phyloP scores from a whole-genome alignment of 345 rosid species.

The Sisymbrium altissimum region DNA sequence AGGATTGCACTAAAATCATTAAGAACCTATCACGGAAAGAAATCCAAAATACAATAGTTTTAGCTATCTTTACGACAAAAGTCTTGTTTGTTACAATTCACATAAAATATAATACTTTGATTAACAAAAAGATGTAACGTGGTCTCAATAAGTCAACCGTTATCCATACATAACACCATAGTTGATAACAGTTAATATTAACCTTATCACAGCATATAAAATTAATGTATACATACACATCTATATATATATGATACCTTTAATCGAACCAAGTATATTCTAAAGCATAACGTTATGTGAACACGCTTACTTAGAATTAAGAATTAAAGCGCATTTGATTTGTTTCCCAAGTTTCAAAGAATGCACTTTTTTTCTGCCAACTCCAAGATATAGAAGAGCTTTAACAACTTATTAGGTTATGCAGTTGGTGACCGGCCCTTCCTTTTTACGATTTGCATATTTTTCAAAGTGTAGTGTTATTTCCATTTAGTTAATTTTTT shows the following conservation, averaged over 20 bases:
- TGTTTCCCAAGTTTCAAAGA: neutral
- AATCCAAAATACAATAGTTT: neutral
- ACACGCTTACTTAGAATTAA: conserved; percentile 1
- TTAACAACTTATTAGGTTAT: conserved; percentile 31
- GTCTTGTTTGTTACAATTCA: neutral
- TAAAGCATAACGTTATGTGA: conserved; percentile 14
- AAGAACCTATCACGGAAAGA: neutral
- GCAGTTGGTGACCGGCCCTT: conserved; percentile 32
- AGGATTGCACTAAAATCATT: neutral
- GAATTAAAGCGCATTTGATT: neutral
- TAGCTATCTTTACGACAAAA: neutral
- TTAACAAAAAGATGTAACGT: neutral
- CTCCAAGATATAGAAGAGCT: conserved; percentile 11
- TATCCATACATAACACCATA: neutral
- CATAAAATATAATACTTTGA: neutral
- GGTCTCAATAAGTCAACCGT: neutral
- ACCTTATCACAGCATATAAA: neutral
- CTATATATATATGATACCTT: neutral
- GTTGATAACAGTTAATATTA: conserved; percentile 1
- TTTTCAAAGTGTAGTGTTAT: conserved; percentile 2
- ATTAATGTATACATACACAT: neutral
- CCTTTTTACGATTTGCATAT: neutral
- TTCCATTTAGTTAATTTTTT: conserved; percentile 2
- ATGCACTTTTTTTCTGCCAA: conserved; percentile 24
- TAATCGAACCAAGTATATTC: neutral